Evolutionary conservation across 1,284 basidiomycete species (phyloP).

Genomic region (Takashimella tepidaria): DNA sequence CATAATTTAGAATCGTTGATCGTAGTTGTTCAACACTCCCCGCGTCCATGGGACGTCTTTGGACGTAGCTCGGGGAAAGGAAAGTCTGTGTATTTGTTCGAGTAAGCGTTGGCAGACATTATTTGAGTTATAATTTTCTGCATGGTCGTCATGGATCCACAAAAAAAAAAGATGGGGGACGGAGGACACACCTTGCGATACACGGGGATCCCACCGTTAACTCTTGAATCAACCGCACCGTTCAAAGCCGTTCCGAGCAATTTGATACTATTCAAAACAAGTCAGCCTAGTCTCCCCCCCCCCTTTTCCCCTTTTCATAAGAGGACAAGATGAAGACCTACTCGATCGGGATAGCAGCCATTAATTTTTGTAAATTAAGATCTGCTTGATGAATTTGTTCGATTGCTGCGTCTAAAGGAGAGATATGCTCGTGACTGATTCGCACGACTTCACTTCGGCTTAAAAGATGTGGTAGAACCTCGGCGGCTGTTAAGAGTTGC

Average conservation of each 20-base stretch:
- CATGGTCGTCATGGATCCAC: too few species aligned
- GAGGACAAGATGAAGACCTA: conserved; percentile 16
- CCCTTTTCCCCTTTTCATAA: neutral
- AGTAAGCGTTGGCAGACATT: too few species aligned
- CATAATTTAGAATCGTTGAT: conserved; percentile 74
- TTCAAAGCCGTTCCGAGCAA: conserved; percentile 83
- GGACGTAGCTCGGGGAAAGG: conserved; percentile 63
- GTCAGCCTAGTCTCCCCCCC: neutral
- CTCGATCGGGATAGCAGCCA: conserved; percentile 24
- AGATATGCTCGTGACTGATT: conserved; percentile 68
- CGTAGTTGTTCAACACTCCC: conserved; percentile 67
- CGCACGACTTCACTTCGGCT: conserved; percentile 84
- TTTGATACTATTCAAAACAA: conserved; percentile 63
- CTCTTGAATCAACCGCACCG: conserved; percentile 74
- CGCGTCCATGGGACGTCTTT: conserved; percentile 63
- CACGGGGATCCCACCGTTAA: conserved; percentile 67
- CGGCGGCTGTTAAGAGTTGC: conserved; percentile 64
- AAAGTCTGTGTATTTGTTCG: conserved; percentile 57
- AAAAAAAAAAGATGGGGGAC: too few species aligned
- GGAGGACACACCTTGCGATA: conserved; percentile 57
- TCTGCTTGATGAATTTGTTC: conserved; percentile 60
- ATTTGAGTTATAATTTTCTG: too few species aligned
- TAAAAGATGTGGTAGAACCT: conserved; percentile 85
- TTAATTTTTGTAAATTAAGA: conserved; percentile 19
- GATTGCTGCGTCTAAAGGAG: conserved; percentile 79